These are phyloP conservation scores for Picochlorum sp. DNA, from an alignment of 139 green algal species.

Conservation along the genomic window DNA sequence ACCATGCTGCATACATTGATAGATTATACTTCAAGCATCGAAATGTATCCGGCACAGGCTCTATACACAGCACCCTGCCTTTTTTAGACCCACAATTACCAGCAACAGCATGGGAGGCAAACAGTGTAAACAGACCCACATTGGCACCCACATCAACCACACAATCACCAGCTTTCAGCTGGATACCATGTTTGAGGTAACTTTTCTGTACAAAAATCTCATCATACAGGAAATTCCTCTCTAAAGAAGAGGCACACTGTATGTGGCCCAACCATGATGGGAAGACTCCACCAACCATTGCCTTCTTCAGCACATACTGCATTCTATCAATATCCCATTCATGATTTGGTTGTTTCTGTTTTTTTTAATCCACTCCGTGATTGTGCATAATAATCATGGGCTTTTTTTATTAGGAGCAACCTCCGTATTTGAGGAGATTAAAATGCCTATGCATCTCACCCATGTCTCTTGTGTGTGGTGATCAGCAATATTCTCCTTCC, in stretches of 20 bases:
- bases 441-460: no score
- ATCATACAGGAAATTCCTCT: constrained; percentile 22
- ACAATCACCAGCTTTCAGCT: not conserved
- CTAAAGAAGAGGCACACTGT: constrained; percentile 13
- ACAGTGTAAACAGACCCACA: constrained; percentile 38
- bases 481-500: no score
- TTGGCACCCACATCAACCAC: constrained; percentile 51
- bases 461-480: no score
- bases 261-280: not conserved
- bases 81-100: not conserved
- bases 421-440: no score
- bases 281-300: not conserved
- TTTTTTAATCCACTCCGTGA: no score
- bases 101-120: constrained; percentile 13
- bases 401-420: no score
- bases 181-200: constrained; percentile 22
- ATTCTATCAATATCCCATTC: no score
- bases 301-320: no score
- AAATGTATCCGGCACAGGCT: constrained; percentile 18
- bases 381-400: no score
- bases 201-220: constrained; percentile 20
- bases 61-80: constrained; percentile 2
- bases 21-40: constrained; percentile 20
- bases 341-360: no score
- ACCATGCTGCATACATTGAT: constrained; percentile 8